These are phyloP conservation scores for Phialocephala sp. DNA, from an alignment of 2,329 filamentous ascomycete species.

Conservation along the genomic window DNA sequence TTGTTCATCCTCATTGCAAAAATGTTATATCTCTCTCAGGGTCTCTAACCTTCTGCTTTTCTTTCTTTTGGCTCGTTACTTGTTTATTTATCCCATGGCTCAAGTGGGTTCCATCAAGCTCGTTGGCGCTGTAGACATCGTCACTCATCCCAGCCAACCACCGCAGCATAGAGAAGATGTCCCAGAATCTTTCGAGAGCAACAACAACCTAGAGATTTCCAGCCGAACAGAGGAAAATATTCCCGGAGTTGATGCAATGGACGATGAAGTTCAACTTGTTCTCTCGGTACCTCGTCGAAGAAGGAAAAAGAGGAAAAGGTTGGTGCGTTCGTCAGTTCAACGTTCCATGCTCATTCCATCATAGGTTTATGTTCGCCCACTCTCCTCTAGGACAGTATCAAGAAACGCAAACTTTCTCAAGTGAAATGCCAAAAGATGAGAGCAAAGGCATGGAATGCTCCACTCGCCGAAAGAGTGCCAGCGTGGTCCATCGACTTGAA, in stretches of 20 bases:
- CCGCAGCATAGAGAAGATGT: not conserved
- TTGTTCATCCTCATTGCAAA: not conserved
- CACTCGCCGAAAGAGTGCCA: conserved; percentile 22
- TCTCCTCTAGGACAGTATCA: conserved; percentile 12
- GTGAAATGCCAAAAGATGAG: conserved; percentile 8
- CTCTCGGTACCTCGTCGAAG: conserved; percentile 48
- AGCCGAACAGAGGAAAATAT: not conserved
- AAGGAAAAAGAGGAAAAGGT: conserved; percentile 46
- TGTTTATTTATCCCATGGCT: conserved; percentile 20
- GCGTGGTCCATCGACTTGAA: conserved; percentile 27
- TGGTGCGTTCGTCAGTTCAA: not conserved
- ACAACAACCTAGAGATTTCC: not conserved
- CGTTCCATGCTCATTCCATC: not conserved
- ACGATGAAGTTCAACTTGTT: conserved; percentile 53
- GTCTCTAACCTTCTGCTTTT: conserved; percentile 15
- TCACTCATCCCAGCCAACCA: not conserved
- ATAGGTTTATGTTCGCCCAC: not conserved
- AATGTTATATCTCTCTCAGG: conserved; percentile 8
- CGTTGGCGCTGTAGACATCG: not conserved
- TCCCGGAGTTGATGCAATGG: conserved; percentile 22
- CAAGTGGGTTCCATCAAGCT: conserved; percentile 19
- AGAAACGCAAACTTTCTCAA: not conserved
- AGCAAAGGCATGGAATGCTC: not conserved
- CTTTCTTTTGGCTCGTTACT: conserved; percentile 20
- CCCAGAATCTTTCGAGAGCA: not conserved